phyloP scores from a whole-genome alignment of 2,329 filamentous ascomycete genomes.

The Talaromyces sp. region DNA sequence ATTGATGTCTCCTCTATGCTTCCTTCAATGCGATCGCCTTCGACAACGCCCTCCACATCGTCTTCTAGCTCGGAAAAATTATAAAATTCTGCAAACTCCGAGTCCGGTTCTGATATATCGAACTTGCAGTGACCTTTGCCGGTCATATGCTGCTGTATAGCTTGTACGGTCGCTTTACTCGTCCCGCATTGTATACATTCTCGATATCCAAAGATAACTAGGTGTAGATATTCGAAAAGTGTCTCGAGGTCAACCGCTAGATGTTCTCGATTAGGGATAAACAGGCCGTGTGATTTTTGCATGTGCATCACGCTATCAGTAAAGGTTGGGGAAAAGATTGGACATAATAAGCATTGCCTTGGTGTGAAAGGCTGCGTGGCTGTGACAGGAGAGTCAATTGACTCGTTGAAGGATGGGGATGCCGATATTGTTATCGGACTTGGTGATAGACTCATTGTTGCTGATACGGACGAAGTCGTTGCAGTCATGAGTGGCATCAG shows the following conservation, averaged over 20 bases:
- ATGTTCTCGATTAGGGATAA: conserved; percentile 16
- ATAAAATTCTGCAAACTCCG: conserved; percentile 18
- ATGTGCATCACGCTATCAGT: conserved; percentile 17
- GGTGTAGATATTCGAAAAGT: conserved; percentile 16
- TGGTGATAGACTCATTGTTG: conserved; percentile 8
- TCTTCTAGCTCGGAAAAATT: conserved; percentile 1
- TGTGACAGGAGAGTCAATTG: not conserved
- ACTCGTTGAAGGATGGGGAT: not conserved
- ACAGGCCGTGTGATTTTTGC: conserved; percentile 17
- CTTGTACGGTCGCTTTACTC: conserved; percentile 14
- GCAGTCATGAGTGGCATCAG: conserved; percentile 1
- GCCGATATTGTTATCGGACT: not conserved
- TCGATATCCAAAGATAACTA: conserved; percentile 17
- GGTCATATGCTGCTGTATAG: conserved; percentile 19
- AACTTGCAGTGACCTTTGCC: conserved; percentile 18
- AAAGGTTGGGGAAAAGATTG: not conserved
- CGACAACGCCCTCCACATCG: not conserved
- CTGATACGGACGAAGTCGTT: not conserved
- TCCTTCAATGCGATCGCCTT: not conserved
- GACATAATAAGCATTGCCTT: conserved; percentile 17
- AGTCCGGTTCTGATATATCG: conserved; percentile 13
- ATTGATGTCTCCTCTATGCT: not conserved
- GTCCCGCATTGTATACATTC: conserved; percentile 19
- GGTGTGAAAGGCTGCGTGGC: conserved; percentile 13
- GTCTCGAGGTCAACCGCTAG: conserved; percentile 18